Evolutionary conservation across 73 alveolate species (phyloP).

Genomic region (Stentor coeruleus): DNA sequence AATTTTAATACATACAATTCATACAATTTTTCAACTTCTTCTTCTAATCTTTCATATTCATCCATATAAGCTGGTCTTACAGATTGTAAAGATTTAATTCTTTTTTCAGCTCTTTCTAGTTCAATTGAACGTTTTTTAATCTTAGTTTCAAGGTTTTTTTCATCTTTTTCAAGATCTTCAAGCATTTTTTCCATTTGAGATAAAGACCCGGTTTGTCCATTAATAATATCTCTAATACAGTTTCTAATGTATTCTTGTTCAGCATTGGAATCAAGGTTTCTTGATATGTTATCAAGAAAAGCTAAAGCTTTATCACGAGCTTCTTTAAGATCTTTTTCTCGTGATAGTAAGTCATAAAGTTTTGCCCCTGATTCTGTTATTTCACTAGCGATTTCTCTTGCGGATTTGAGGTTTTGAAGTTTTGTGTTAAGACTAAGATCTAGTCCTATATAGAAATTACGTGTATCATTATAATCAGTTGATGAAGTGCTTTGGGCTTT

Average conservation of each 20-base stretch:
- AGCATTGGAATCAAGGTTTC: constrained; percentile 64
- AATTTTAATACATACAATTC: constrained; percentile 70
- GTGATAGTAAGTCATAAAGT: constrained; percentile 77
- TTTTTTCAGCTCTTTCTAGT: constrained; percentile 78
- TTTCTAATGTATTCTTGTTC: constrained; percentile 74
- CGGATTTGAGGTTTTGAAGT: constrained; percentile 69
- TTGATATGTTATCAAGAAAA: constrained; percentile 67
- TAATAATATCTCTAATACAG: constrained; percentile 62
- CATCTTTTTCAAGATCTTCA: constrained; percentile 57
- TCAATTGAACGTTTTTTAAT: constrained; percentile 64
- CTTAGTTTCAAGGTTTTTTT: constrained; percentile 56
- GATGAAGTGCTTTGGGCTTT: constrained; percentile 84
- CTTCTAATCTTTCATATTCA: constrained; percentile 68
- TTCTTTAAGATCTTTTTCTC: constrained; percentile 80
- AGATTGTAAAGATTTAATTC: constrained; percentile 63
- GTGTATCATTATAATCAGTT: too few relatives aligned
- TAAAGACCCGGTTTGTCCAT: constrained; percentile 62
- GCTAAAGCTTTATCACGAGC: constrained; percentile 71
- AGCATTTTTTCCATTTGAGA: constrained; percentile 63
- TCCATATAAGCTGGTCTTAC: constrained; percentile 52
- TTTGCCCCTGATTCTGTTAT: constrained; percentile 76
- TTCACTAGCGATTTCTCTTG: constrained; percentile 64
- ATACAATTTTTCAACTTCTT: constrained; percentile 62
- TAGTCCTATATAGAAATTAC: too few relatives aligned
- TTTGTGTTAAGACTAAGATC: constrained; percentile 47